Evolutionary conservation across 140 eudicot genomes (phyloP), one percentile per base, ranked within the genome.

Genomic region (Erigeron philadelphicus): DNA sequence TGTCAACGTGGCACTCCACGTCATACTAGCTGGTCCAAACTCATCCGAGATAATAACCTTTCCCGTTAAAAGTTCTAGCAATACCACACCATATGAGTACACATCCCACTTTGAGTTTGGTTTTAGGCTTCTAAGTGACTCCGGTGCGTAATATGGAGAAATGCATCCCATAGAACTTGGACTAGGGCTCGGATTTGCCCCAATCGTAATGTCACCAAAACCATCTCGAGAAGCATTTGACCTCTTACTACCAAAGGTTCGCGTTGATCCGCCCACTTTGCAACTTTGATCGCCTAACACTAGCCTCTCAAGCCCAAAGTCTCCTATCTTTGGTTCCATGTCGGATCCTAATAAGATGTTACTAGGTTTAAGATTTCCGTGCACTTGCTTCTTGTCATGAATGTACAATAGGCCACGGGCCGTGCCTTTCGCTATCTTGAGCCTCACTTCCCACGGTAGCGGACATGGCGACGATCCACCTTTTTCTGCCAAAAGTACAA

Each of bases 341-440:
- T 93, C 90, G 0, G 77, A 61, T 25, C 89, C 95, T 80, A 93
- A 70, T 18, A 93, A 76, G 42, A 93, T 85, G 78, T 93, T 93
- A n/a, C 84, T 93, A 40, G 98, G 97, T 84, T 93, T 93, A 9
- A 93, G 77, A 72, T 93, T 93, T 1, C 95, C 97, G 9, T 93
- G 98, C n/a, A 89, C 98, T 35, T 93, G 98, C 67, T 89, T 93
- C 84, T 87, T 89, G 58, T 93, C 98, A 57, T 93, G 98, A 65
- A 93, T 84, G 83, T 93, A 89, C 44, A 76, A 55, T 7, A 93
- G 81, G 70, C 98, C 98, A 12, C 98, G 95, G 13, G 98, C 98
- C 48, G 94, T 79, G 11, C 98, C 98, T 56, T 54, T 85, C 5
- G 97, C 98, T 81, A 93, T 89, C 82, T 84, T 89, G 62, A 93